These are phyloP conservation scores for Rugonectria rugulosa DNA, from an alignment of 2,329 filamentous ascomycete genomes.

Conservation along the genomic window DNA sequence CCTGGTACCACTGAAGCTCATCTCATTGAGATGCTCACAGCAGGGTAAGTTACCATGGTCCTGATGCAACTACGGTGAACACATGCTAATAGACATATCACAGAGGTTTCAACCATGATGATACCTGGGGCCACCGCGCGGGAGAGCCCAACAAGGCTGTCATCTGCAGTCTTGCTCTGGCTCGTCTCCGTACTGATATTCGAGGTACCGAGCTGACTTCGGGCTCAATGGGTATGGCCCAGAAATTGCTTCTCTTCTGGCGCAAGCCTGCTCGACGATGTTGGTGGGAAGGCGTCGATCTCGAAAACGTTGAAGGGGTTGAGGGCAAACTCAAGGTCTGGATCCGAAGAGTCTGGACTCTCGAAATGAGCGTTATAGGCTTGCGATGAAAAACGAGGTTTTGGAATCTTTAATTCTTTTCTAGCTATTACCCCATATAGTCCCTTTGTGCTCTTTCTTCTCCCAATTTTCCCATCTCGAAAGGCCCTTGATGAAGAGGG, in stretches of 20 bases:
- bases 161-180: slow-evolving; percentile 94
- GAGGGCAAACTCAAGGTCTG: slow-evolving; percentile 95
- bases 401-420: slow-evolving; percentile 24
- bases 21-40: slow-evolving; percentile 98
- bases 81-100: slow-evolving; percentile 4
- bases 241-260: slow-evolving; percentile 98
- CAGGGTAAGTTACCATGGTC: slow-evolving; percentile 71
- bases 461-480: slow-evolving; percentile 21
- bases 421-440: slow-evolving; percentile 22
- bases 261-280: slow-evolving; percentile 93
- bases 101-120: slow-evolving; percentile 96
- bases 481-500: slow-evolving; percentile 25
- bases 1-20: slow-evolving; percentile 97
- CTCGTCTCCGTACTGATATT: slow-evolving; percentile 90
- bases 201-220: slow-evolving; percentile 77
- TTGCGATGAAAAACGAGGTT: slow-evolving; percentile 61
- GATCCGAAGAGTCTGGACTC: slow-evolving; percentile 97
- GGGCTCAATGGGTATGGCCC: slow-evolving; percentile 94
- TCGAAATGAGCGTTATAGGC: slow-evolving; percentile 97
- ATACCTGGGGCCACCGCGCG: slow-evolving; percentile 95
- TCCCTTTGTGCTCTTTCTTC: slow-evolving; percentile 11
- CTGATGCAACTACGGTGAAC: neutral
- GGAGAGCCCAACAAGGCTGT: slow-evolving; percentile 98
- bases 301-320: slow-evolving; percentile 88
- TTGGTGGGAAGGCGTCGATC: slow-evolving; percentile 98